Conservation (phyloP, 2,329 filamentous ascomycete species). For the Pseudogymnoascus destructans region DNA sequence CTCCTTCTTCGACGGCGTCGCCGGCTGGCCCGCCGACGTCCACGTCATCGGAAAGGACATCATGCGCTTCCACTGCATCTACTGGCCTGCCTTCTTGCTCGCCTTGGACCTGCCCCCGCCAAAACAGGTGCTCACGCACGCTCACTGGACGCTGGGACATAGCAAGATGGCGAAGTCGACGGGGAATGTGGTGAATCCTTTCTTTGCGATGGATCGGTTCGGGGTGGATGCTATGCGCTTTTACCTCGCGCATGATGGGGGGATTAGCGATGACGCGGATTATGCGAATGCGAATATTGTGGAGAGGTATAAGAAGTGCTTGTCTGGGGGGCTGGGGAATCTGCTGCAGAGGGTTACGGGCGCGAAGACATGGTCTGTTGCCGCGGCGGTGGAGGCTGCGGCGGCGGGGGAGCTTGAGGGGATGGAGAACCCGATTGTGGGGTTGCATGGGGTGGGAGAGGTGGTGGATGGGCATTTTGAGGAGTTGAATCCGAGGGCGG, state of each 20-base stretch:
- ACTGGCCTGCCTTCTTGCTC: constrained; percentile 95
- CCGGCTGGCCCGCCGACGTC: constrained; percentile 79
- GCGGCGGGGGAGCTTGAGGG: constrained; percentile 15
- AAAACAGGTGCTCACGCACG: constrained; percentile 71
- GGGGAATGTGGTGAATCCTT: constrained; percentile 90
- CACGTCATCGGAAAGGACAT: constrained; percentile 97
- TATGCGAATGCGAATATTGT: constrained; percentile 73
- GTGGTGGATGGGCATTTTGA: constrained; percentile 45
- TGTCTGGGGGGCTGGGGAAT: constrained; percentile 72
- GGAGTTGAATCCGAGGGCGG: constrained; percentile 47
- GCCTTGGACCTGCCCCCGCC: constrained; percentile 70
- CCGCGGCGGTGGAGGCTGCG: constrained; percentile 31
- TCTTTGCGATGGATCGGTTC: constrained; percentile 80
- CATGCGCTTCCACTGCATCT: constrained; percentile 87
- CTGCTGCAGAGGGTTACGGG: constrained; percentile 58
- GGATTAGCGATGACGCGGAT: constrained; percentile 62
- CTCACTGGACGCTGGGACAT: constrained; percentile 85
- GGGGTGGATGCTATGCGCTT: constrained; percentile 80
- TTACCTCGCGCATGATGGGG: constrained; percentile 73
- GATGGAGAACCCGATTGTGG: constrained; percentile 27
- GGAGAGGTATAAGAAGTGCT: constrained; percentile 62
- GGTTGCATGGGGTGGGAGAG: constrained; percentile 30
- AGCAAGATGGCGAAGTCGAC: constrained; percentile 95
- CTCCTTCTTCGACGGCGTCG: constrained; percentile 45
- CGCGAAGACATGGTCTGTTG: constrained; percentile 55